Conservation (phyloP, 139 green algal species). For the Trebouxia sp. region DNA sequence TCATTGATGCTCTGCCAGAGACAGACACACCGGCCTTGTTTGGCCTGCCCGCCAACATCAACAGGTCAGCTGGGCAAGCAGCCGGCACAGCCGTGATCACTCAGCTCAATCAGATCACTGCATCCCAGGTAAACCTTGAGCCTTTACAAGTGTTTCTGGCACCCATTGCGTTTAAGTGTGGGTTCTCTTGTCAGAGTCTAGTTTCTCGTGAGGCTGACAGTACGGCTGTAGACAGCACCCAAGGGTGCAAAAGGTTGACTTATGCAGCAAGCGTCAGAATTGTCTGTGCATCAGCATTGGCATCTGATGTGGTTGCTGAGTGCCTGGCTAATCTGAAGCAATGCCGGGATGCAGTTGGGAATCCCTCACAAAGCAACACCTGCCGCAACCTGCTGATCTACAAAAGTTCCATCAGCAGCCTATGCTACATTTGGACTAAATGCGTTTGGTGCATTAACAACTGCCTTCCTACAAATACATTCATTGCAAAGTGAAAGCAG, state of each 20-base stretch:
- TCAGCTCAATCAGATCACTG: slow-evolving; percentile 35
- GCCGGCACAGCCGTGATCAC: slow-evolving; percentile 39
- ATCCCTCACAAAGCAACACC: neutral
- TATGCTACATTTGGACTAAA: neutral
- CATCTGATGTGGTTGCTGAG: neutral
- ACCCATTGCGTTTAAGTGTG: neutral
- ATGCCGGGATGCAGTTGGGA: too few species aligned
- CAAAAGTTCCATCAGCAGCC: neutral
- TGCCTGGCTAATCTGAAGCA: too few species aligned
- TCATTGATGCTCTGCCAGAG: slow-evolving; percentile 58
- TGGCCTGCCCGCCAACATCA: slow-evolving; percentile 75
- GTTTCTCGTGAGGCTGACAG: neutral
- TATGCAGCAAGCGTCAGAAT: neutral
- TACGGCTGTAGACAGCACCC: neutral
- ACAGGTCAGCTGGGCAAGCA: slow-evolving; percentile 56
- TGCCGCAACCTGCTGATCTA: neutral
- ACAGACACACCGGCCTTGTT: slow-evolving; percentile 65
- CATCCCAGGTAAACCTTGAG: slow-evolving; percentile 20
- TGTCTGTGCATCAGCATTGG: neutral
- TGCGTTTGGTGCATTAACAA: neutral
- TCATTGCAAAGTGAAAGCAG: neutral
- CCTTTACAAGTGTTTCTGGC: neutral
- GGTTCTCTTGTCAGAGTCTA: neutral
- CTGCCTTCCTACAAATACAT: neutral
- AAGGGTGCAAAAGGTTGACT: neutral